Evolutionary conservation across 495 filamentous ascomycete species (phyloP).

Genomic region (Penicillium pulvis): DNA sequence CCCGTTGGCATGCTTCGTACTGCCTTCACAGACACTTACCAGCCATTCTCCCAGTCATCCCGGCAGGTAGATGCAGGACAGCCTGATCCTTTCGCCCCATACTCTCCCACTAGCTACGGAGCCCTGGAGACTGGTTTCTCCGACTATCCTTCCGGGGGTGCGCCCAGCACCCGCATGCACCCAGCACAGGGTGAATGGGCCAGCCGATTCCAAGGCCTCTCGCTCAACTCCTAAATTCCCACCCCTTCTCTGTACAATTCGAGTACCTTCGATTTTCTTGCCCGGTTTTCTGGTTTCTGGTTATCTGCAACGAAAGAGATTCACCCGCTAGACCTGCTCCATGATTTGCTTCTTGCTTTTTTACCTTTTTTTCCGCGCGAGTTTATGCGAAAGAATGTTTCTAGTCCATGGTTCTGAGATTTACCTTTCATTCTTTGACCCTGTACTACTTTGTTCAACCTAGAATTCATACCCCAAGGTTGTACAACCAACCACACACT

Average conservation of each 20-base stretch:
- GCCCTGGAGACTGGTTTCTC: slow-evolving; percentile 36
- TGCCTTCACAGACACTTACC: slow-evolving; percentile 42
- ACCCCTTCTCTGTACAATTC: slow-evolving; percentile 11
- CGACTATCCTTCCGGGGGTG: slow-evolving; percentile 33
- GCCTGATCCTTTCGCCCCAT: slow-evolving; percentile 41
- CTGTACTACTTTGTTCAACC: slow-evolving; percentile 12
- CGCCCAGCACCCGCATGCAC: slow-evolving; percentile 36
- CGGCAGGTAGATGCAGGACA: slow-evolving; percentile 32
- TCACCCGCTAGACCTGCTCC: slow-evolving; percentile 12
- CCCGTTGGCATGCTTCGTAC: slow-evolving; percentile 39
- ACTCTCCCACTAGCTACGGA: slow-evolving; percentile 34
- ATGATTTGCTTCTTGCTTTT: background rate
- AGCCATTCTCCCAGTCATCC: slow-evolving; percentile 33
- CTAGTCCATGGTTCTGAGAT: background rate
- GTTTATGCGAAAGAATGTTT: slow-evolving; percentile 23
- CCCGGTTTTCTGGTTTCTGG: slow-evolving; percentile 3
- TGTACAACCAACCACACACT: slow-evolving; percentile 13
- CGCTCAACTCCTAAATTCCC: slow-evolving; percentile 39
- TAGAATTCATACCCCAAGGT: slow-evolving; percentile 29
- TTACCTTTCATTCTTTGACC: slow-evolving; percentile 1
- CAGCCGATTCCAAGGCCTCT: slow-evolving; percentile 52
- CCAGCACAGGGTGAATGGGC: slow-evolving; percentile 47
- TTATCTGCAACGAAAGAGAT: slow-evolving; percentile 15
- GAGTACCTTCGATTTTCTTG: background rate
- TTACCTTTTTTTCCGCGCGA: background rate